Conservation (phyloP, 176 grass and related monocot genomes). For the Avena insularis region DNA sequence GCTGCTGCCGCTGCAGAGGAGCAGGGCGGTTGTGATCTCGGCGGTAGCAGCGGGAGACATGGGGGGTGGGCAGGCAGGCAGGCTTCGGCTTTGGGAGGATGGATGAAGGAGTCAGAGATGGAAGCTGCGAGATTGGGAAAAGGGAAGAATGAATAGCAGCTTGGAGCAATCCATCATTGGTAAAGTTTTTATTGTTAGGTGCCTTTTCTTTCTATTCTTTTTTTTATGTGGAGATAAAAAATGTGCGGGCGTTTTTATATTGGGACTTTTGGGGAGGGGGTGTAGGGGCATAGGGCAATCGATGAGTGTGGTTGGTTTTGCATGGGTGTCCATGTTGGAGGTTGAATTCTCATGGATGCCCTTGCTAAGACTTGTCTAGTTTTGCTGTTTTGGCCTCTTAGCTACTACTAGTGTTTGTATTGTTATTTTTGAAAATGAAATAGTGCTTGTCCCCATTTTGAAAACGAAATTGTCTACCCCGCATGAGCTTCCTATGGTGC, state of each 20-base stretch:
- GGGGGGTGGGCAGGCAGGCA: neutral
- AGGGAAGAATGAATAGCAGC: slow-evolving; percentile 35
- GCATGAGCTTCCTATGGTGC: neutral
- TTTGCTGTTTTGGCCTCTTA: neutral
- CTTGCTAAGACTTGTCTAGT: neutral
- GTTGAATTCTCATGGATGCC: neutral
- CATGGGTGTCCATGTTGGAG: slow-evolving; percentile 21
- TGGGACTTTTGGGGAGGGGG: neutral
- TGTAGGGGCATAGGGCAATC: neutral
- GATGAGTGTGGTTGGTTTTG: slow-evolving; percentile 16
- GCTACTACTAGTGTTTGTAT: too few species aligned
- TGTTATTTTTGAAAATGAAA: neutral
- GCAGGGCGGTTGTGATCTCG: slow-evolving; percentile 28
- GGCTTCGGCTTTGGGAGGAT: slow-evolving; percentile 30
- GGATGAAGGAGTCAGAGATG: slow-evolving; percentile 39
- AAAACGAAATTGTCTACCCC: neutral
- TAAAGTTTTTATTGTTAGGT: slow-evolving; percentile 12
- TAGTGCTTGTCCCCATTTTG: neutral
- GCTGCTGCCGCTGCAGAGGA: slow-evolving; percentile 26
- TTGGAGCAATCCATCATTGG: slow-evolving; percentile 6
- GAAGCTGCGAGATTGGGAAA: slow-evolving; percentile 46
- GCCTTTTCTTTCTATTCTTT: neutral
- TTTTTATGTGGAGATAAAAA: neutral
- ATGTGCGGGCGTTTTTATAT: neutral
- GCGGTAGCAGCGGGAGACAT: slow-evolving; percentile 39